These are phyloP conservation scores for Heliosperma pusillum DNA, from an alignment of 148 eudicot species.

Conservation along the genomic window DNA sequence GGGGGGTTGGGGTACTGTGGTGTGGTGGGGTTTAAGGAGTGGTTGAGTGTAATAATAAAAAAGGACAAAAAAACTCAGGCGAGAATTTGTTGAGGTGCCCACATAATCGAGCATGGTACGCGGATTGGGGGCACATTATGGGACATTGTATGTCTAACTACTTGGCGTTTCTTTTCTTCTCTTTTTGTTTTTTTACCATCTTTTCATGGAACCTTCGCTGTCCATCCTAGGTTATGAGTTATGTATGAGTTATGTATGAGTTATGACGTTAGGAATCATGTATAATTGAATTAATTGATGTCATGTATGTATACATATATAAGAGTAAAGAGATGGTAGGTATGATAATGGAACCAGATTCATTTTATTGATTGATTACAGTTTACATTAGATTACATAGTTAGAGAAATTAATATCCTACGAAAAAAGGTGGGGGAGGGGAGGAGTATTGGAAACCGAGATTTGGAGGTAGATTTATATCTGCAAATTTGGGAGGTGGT, in stretches of 20 bases:
- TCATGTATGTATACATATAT: neutral
- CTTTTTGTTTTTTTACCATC: too few relatives aligned
- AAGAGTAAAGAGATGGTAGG: neutral
- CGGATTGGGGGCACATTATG: neutral
- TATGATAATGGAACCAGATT: too few relatives aligned
- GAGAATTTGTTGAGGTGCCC: constrained; percentile 2
- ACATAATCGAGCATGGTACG: constrained; percentile 4
- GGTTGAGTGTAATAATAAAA: neutral
- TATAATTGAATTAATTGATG: neutral
- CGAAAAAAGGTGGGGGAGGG: constrained; percentile 3
- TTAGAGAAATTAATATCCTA: neutral
- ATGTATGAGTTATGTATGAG: too few relatives aligned
- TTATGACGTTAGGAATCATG: too few relatives aligned
- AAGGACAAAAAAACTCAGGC: neutral
- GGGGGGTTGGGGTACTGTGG: neutral
- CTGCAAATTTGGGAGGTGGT: constrained; percentile 1
- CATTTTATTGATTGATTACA: neutral
- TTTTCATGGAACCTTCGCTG: neutral
- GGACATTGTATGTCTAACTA: neutral
- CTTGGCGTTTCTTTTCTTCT: neutral
- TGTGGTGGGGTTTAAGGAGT: neutral
- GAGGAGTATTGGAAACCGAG: constrained; percentile 6
- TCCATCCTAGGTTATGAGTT: too few relatives aligned
- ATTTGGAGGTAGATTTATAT: neutral
- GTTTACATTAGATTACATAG: neutral